These are phyloP conservation scores for Nemania sp. DNA, from an alignment of 2,329 filamentous ascomycete species.

Conservation along the genomic window DNA sequence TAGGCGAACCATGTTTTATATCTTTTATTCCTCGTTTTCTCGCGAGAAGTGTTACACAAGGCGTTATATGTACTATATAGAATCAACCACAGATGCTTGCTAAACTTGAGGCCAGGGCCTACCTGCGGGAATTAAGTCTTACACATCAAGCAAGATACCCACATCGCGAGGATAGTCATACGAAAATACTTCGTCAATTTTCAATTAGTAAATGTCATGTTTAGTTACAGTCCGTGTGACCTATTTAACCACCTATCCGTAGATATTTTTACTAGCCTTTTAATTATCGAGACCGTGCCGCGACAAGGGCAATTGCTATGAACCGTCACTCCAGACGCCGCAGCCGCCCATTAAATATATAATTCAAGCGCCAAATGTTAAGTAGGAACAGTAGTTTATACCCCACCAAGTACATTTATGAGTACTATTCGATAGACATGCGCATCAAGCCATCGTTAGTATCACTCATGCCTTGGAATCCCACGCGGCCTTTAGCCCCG, in stretches of 20 bases:
- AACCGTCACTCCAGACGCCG: not conserved
- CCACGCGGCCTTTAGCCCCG: slow-evolving; percentile 72
- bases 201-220: not conserved
- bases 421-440: slow-evolving; percentile 86
- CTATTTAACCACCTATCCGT: not conserved
- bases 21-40: not conserved
- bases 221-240: not conserved
- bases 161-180: not conserved
- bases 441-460: slow-evolving; percentile 96
- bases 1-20: not conserved
- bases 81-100: no score
- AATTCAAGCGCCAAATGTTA: not conserved
- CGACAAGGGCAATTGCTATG: not conserved
- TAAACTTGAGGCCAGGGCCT: no score
- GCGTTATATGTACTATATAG: no score
- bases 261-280: not conserved
- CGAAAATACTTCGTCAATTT: not conserved
- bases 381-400: not conserved
- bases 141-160: not conserved
- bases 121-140: no score
- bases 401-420: not conserved
- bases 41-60: no score
- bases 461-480: slow-evolving; percentile 93
- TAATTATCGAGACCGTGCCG: not conserved
- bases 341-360: not conserved